Evolutionary conservation across 2,329 filamentous ascomycete species (phyloP).

Genomic region (Colletotrichum sidae): DNA sequence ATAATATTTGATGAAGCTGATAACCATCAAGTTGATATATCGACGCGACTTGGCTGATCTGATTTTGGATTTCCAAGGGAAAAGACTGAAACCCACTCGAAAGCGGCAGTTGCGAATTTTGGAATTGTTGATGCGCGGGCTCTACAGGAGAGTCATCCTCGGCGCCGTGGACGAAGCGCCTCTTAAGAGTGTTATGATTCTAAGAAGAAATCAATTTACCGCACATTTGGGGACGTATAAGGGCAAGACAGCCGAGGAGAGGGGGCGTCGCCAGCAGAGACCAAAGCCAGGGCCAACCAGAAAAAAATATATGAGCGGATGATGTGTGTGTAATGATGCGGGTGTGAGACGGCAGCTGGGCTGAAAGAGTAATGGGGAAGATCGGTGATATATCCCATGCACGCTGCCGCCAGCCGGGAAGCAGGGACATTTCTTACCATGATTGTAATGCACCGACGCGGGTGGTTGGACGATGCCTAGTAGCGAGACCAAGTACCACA

Average conservation of each 20-base stretch:
- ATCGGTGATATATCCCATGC: constrained; percentile 59
- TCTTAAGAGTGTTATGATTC: constrained; percentile 53
- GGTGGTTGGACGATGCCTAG: constrained; percentile 50
- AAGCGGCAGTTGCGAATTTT: constrained; percentile 42
- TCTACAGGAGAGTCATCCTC: constrained; percentile 50
- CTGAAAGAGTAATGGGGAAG: constrained; percentile 42
- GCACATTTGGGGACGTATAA: constrained; percentile 47
- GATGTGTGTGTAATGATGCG: constrained; percentile 35
- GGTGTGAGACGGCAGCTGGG: constrained; percentile 39
- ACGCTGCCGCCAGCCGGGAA: constrained; percentile 55
- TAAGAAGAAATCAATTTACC: constrained; percentile 54
- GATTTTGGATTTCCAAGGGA: constrained; percentile 42
- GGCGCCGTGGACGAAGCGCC: constrained; percentile 56
- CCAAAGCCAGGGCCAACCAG: constrained; percentile 41
- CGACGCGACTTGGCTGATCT: constrained; percentile 44
- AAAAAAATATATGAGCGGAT: constrained; percentile 36
- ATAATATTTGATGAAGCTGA: constrained; percentile 43
- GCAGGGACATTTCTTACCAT: constrained; percentile 60
- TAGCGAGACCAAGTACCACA: constrained; percentile 49
- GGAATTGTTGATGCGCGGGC: constrained; percentile 46
- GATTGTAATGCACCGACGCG: constrained; percentile 53
- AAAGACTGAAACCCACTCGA: constrained; percentile 35
- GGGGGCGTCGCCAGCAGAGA: constrained; percentile 32
- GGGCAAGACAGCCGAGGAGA: constrained; percentile 40
- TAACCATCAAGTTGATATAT: constrained; percentile 48